Evolutionary conservation across 1,139 yeast genomes (phyloP).

Genomic region (Suhomyces wounanorum): DNA sequence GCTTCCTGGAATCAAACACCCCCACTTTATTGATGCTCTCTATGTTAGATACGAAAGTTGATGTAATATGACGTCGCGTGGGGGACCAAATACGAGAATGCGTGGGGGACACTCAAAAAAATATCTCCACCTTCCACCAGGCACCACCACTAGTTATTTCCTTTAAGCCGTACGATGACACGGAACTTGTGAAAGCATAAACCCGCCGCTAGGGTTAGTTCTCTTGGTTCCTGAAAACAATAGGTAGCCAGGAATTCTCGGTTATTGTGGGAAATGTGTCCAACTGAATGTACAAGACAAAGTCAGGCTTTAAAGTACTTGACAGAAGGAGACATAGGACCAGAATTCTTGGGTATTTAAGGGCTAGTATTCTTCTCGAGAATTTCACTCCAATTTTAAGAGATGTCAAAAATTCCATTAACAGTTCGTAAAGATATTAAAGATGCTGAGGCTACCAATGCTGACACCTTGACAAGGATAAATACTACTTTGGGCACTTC

Average conservation of each 20-base stretch:
- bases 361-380: neutral
- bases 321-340: neutral
- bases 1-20: conserved; percentile 75
- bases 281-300: too few species aligned
- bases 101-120: neutral
- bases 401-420: conserved; percentile 16
- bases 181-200: neutral
- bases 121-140: neutral
- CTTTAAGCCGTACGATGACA: neutral
- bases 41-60: conserved; percentile 58
- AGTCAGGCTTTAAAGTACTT: too few species aligned
- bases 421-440: conserved; percentile 14
- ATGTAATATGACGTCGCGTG: neutral
- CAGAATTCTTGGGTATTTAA: neutral
- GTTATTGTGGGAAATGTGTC: neutral
- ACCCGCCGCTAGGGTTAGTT: neutral
- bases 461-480: conserved; percentile 6
- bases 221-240: neutral
- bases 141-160: neutral
- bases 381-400: neutral
- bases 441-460: conserved; percentile 14
- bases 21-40: conserved; percentile 74
- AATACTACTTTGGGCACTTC: conserved; percentile 11
- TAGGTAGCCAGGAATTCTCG: neutral
- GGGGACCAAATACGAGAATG: neutral